phyloP scores from a whole-genome alignment of 176 grass and related monocot genomes.

The Paspalum vaginatum region DNA sequence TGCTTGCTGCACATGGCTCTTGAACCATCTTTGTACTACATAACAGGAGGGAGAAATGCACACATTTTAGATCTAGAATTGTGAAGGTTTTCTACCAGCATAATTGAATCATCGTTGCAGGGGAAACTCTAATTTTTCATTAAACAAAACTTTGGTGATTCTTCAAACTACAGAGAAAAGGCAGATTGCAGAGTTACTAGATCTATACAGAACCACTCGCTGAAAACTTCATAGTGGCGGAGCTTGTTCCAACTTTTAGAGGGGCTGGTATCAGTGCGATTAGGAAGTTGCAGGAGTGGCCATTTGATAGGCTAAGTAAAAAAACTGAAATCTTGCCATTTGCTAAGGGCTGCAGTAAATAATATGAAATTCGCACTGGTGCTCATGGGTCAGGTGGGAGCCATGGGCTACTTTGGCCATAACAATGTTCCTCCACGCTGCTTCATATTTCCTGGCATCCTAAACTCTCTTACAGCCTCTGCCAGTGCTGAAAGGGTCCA shows the following conservation, averaged over 20 bases:
- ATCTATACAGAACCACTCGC: background rate
- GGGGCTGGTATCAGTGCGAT: too few relatives aligned
- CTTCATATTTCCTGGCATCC: background rate
- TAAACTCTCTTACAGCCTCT: background rate
- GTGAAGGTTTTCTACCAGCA: background rate
- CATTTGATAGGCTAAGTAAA: too few relatives aligned
- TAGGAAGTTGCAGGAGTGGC: too few relatives aligned
- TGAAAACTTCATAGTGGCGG: background rate
- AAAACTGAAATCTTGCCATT: too few relatives aligned
- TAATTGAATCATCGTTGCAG: background rate
- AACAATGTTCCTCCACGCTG: too few relatives aligned
- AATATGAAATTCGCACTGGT: too few relatives aligned
- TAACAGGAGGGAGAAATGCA: background rate
- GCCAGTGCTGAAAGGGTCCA: background rate
- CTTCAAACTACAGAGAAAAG: background rate
- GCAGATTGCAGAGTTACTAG: background rate
- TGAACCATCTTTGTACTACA: background rate
- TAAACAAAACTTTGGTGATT: slow-evolving; percentile 4
- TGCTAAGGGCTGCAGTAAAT: too few relatives aligned
- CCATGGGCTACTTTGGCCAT: too few relatives aligned
- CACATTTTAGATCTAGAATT: background rate
- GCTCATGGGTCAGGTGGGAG: too few relatives aligned
- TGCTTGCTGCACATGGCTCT: background rate
- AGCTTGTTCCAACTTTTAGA: too few relatives aligned
- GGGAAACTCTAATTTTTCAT: background rate